Base-by-base conservation (phyloP, 805 yeast species). In the Lachancea mirantina region DNA sequence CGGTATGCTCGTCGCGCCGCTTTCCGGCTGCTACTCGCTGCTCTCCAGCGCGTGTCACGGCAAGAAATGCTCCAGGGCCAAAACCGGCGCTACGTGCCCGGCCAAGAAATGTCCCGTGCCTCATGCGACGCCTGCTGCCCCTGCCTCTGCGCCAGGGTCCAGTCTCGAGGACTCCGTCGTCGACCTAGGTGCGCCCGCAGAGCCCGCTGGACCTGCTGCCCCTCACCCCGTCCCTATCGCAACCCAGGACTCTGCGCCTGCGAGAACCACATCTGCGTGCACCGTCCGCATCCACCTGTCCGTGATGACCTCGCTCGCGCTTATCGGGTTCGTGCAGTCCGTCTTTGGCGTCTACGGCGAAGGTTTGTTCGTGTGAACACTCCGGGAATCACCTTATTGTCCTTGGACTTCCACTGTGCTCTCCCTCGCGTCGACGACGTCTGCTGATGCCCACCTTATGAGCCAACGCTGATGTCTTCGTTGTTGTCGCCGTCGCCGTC, bases 271-370 rank as follows among this genome's bases (percentile, higher is more conserved):
- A 24, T 34, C 36, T 3, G 23, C 31, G 34, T 32, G 32, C 14
- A 37, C 38, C 14, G 28, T n/a, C 38, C 27, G 18, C 25, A 9
- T 11, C 36, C 36, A 14, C 29, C 14, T 31, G 3, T 19, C 32
- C 26, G 37, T 23, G n/a, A 15, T 37, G 14, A 18, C 29, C 19
- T 26, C 21, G 19, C 26, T 33, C 14, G 34, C 38, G 5, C 23
- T 25, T 13, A 28, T 26, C 4, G 41, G 41, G 10, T 46, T 53
- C 17, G 42, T 44, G 6, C 49, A 55, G 27, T 47, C 59, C 14
- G 49, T 56, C 6, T 23, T 57, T 10, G 62, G 62, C 8, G 26
- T 57, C 15, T 52, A 56, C 36, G 62, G 62, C 13, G 62, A 57
- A 29, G 56, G 55, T 19, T 40, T 45, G n/a, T 45, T 51, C 23